phyloP scores from a whole-genome alignment of 202 grass and related monocot species.

The Digitaria exilis region DNA sequence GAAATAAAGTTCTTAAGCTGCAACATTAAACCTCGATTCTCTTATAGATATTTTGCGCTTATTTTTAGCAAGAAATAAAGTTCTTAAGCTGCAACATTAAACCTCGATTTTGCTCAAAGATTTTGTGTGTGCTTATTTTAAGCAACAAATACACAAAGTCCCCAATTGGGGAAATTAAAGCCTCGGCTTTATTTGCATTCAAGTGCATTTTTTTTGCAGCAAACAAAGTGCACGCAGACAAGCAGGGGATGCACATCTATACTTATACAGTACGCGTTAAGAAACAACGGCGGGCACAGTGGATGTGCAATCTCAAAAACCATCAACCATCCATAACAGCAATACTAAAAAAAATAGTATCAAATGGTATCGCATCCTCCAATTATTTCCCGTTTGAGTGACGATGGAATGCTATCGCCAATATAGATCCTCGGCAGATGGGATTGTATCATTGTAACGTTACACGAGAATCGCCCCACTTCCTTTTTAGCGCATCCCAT shows the following conservation, averaged over 20 bases:
- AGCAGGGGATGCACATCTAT: neutral
- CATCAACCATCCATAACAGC: neutral
- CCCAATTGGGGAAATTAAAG: too few species aligned
- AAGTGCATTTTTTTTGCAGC: too few species aligned
- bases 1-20: too few species aligned
- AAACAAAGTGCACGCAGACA: neutral
- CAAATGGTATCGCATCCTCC: neutral
- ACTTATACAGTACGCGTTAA: neutral
- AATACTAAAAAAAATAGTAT: neutral
- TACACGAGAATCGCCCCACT: neutral
- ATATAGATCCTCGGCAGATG: neutral
- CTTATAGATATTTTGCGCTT: too few species aligned
- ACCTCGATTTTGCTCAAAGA: too few species aligned
- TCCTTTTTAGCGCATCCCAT: neutral
- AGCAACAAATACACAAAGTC: too few species aligned
- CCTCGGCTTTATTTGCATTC: too few species aligned
- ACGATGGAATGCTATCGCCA: neutral
- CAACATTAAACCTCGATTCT: too few species aligned
- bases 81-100: too few species aligned
- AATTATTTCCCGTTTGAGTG: neutral
- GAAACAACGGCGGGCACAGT: neutral
- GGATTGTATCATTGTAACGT: neutral
- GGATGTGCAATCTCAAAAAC: neutral
- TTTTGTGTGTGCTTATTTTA: too few species aligned
- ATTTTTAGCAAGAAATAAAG: too few species aligned